Conservation (phyloP, 768 basidiomycete species). For the Cystobasidium tubakii region DNA sequence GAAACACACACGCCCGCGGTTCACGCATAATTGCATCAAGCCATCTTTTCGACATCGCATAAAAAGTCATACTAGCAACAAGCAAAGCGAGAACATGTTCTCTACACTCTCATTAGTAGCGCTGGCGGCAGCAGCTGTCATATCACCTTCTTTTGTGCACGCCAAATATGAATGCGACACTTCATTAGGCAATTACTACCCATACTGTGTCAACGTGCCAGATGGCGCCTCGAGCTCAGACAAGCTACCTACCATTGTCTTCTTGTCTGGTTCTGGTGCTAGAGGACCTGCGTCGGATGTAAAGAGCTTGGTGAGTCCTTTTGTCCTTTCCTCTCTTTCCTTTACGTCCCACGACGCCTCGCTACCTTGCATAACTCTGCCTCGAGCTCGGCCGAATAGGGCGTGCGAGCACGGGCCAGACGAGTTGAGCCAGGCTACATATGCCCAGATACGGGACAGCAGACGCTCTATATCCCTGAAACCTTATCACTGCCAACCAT, state of each 20-base stretch:
- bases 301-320: conserved; percentile 10
- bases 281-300: conserved; percentile 11
- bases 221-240: conserved; percentile 12
- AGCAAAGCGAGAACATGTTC: neutral
- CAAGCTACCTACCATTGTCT: conserved; percentile 34
- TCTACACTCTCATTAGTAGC: neutral
- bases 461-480: too few relatives aligned
- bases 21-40: conserved; percentile 4
- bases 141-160: neutral
- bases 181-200: conserved; percentile 25
- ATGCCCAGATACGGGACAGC: too few relatives aligned
- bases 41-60: neutral
- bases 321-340: neutral
- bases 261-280: conserved; percentile 32
- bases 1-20: neutral
- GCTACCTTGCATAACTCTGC: neutral
- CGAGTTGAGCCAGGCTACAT: neutral
- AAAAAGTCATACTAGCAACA: too few relatives aligned
- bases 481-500: too few relatives aligned
- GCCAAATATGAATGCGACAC: conserved; percentile 28
- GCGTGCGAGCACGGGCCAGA: neutral
- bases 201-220: conserved; percentile 34
- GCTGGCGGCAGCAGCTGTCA: neutral
- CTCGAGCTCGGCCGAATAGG: neutral
- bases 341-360: neutral